Conservation (phyloP, 73 alveolate genomes). For the Paramecium caudatum region DNA sequence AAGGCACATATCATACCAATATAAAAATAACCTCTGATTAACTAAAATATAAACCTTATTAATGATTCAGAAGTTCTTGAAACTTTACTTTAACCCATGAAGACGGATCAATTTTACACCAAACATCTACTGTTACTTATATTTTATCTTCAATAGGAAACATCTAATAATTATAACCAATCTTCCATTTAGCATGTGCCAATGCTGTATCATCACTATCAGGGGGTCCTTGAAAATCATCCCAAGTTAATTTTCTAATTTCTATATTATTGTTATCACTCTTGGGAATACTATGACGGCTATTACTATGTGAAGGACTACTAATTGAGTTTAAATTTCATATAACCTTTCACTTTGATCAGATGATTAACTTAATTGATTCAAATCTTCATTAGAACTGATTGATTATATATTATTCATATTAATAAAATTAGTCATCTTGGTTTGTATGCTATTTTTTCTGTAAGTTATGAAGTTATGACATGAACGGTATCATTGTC, state of each 20-base stretch:
- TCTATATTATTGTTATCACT: constrained; percentile 25
- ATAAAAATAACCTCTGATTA: constrained; percentile 48
- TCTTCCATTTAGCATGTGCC: constrained; percentile 53
- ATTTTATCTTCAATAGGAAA: neutral
- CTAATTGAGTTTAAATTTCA: too few species aligned
- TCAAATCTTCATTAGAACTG: neutral
- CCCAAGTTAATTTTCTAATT: constrained; percentile 64
- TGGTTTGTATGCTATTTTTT: constrained; percentile 7
- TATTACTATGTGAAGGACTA: neutral
- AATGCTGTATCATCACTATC: neutral
- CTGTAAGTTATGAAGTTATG: constrained; percentile 42
- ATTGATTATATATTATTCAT: neutral
- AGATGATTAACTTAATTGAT: neutral
- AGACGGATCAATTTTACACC: constrained; percentile 66
- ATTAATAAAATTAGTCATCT: too few species aligned
- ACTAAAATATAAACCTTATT: constrained; percentile 1
- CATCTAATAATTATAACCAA: constrained; percentile 60
- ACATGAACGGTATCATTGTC: constrained; percentile 59
- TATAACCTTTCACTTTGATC: constrained; percentile 39
- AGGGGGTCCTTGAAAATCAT: constrained; percentile 60
- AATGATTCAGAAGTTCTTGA: constrained; percentile 23
- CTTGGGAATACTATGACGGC: neutral
- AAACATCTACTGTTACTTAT: constrained; percentile 33
- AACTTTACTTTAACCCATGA: constrained; percentile 16
- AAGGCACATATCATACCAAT: constrained; percentile 63